These are phyloP conservation scores for Nannizziopsis barbatae DNA, from an alignment of 2,329 filamentous ascomycete species.

Conservation along the genomic window DNA sequence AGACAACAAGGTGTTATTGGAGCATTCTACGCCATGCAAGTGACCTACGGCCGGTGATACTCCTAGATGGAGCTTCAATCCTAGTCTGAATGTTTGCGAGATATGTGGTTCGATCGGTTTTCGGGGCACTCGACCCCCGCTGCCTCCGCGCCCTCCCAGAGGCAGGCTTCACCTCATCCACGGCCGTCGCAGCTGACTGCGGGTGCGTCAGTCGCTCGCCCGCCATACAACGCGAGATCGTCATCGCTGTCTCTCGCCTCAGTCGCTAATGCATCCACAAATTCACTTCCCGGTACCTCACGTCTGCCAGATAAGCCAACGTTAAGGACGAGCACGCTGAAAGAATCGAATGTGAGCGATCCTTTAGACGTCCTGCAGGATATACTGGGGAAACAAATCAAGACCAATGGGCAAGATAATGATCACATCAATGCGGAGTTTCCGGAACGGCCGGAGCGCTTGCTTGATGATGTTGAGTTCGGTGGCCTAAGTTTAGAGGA, in stretches of 20 bases:
- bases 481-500: slow-evolving; percentile 63
- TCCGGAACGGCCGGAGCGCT: slow-evolving; percentile 28
- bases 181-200: slow-evolving; percentile 58
- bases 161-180: slow-evolving; percentile 60
- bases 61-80: slow-evolving; percentile 8
- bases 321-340: slow-evolving; percentile 46
- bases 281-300: slow-evolving; percentile 58
- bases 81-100: slow-evolving; percentile 13
- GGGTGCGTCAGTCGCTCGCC: slow-evolving; percentile 56
- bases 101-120: slow-evolving; percentile 86
- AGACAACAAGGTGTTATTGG: background rate
- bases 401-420: slow-evolving; percentile 8
- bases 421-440: slow-evolving; percentile 5
- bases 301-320: slow-evolving; percentile 57
- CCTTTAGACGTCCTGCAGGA: slow-evolving; percentile 58
- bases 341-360: slow-evolving; percentile 46
- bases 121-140: slow-evolving; percentile 57
- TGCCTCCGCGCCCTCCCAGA: slow-evolving; percentile 51
- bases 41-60: background rate
- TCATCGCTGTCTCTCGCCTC: slow-evolving; percentile 67
- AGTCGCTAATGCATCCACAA: slow-evolving; percentile 62
- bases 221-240: slow-evolving; percentile 56
- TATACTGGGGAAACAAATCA: slow-evolving; percentile 41
- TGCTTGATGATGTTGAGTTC: slow-evolving; percentile 66
- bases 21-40: background rate